These are phyloP conservation scores for Camelina neglecta DNA, from an alignment of 345 rosid species.

Conservation along the genomic window DNA sequence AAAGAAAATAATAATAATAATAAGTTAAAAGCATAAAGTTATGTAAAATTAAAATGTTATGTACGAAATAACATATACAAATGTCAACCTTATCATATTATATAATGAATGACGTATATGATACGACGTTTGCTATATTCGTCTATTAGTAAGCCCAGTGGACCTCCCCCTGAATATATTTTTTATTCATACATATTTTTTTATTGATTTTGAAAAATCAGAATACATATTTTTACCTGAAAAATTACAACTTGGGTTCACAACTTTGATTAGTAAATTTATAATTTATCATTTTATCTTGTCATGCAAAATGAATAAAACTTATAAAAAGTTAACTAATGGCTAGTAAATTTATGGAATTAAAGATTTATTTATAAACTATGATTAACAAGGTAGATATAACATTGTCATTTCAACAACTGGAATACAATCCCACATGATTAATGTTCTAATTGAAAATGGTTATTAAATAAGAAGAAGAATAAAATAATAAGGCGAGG, in stretches of 20 bases:
- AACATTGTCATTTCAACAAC: too few species aligned
- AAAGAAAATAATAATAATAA: neutral
- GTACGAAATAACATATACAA: neutral
- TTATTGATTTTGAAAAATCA: neutral
- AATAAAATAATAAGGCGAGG: too few species aligned
- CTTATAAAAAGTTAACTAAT: neutral
- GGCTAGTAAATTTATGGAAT: neutral
- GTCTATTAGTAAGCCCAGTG: constrained; percentile 27
- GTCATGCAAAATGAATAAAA: neutral
- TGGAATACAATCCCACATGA: too few species aligned
- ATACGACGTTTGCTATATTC: constrained; percentile 24
- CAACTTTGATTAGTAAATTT: neutral
- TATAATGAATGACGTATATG: constrained; percentile 28
- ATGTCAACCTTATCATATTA: constrained; percentile 30
- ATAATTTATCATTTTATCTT: neutral
- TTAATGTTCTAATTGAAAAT: too few species aligned
- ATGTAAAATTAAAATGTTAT: neutral
- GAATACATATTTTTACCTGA: neutral
- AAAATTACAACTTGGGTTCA: neutral
- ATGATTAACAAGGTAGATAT: too few species aligned
- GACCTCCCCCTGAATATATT: neutral
- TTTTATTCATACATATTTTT: neutral
- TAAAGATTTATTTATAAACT: too few species aligned
- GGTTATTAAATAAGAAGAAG: too few species aligned
- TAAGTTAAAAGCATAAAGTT: neutral